Conservation (phyloP, 768 basidiomycete genomes). For the Leccinum pellstonianum region DNA sequence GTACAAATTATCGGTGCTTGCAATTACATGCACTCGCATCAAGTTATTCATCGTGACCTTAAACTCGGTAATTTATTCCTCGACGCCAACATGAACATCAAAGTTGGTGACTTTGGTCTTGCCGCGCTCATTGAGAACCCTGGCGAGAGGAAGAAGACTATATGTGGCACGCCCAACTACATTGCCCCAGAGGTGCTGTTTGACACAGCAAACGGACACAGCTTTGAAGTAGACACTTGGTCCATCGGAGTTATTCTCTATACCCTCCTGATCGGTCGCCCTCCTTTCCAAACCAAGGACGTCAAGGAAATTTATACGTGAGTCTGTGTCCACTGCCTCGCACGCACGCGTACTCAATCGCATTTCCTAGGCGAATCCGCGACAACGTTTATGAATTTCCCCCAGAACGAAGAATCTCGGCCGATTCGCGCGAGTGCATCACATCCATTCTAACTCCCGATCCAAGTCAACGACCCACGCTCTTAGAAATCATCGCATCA, state of each 20-base stretch:
- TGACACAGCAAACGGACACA: conserved; percentile 93
- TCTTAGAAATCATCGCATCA: conserved; percentile 83
- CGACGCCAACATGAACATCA: conserved; percentile 89
- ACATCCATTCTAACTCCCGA: conserved; percentile 82
- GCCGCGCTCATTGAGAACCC: conserved; percentile 96
- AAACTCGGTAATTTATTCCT: conserved; percentile 96
- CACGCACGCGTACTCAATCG: conserved; percentile 2
- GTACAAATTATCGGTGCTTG: conserved; percentile 95
- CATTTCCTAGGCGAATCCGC: conserved; percentile 70
- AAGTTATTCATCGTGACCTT: conserved; percentile 96
- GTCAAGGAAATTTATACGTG: conserved; percentile 95
- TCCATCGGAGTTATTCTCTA: conserved; percentile 96
- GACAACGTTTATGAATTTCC: conserved; percentile 95
- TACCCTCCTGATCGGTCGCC: conserved; percentile 90
- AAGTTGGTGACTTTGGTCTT: conserved; percentile 96
- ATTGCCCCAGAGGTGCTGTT: conserved; percentile 98
- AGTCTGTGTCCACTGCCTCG: conserved; percentile 22
- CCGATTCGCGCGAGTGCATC: conserved; percentile 74
- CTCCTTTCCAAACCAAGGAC: conserved; percentile 98
- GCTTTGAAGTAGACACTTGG: conserved; percentile 99
- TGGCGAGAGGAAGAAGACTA: conserved; percentile 98
- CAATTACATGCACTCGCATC: conserved; percentile 95
- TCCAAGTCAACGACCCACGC: conserved; percentile 76
- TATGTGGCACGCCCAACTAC: conserved; percentile 98
- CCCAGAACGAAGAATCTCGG: conserved; percentile 64